Conservation (phyloP, 2,329 filamentous ascomycete genomes). For the Penicillium hordei region DNA sequence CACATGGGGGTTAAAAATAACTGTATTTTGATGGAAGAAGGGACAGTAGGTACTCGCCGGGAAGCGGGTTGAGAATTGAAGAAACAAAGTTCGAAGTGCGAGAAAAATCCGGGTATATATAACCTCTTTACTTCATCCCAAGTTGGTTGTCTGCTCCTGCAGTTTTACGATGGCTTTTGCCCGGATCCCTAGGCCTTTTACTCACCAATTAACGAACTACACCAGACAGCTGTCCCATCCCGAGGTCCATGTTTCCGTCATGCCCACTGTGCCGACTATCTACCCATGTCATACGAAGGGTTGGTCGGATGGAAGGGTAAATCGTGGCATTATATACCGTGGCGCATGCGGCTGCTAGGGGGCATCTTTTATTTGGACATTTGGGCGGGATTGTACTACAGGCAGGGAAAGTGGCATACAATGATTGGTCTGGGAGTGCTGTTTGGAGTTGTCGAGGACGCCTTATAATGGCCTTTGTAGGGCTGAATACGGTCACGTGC, state of each 20-base stretch:
- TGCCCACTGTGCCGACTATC: too few species aligned
- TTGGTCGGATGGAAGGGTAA: not conserved
- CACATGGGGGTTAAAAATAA: not conserved
- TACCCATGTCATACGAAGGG: too few species aligned
- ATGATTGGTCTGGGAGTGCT: not conserved
- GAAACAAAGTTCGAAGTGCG: not conserved
- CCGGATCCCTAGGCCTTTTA: not conserved
- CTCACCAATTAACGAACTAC: not conserved
- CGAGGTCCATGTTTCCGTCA: too few species aligned
- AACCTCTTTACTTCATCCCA: not conserved
- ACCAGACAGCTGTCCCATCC: not conserved
- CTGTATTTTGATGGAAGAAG: not conserved
- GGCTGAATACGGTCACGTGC: slow-evolving; percentile 1
- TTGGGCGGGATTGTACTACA: not conserved
- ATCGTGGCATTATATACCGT: too few species aligned
- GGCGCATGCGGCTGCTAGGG: not conserved
- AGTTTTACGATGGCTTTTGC: not conserved
- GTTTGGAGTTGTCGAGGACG: not conserved
- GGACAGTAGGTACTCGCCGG: not conserved
- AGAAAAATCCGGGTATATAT: not conserved
- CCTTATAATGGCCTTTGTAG: not conserved
- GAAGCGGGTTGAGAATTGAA: not conserved
- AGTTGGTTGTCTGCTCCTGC: not conserved
- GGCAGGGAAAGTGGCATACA: not conserved
- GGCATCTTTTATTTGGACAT: not conserved